A percentile compares a stretch with the other conserved stretches of the same genome.
Evolutionary conservation across 352 stramenopile species (phyloP).

Genomic region (Phytopythium ostracodes): DNA sequence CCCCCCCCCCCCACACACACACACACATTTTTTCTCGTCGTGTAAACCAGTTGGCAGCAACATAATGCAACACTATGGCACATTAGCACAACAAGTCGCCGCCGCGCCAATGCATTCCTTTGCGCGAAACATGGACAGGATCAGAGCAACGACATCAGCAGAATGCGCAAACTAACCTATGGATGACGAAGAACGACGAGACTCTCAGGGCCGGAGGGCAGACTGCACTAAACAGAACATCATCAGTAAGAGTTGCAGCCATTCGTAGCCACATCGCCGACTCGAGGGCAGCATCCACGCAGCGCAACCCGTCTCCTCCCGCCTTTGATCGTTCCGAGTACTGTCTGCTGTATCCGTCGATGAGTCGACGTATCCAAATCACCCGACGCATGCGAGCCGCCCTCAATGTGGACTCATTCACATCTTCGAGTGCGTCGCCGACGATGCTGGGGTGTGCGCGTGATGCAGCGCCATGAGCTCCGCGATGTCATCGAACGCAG

Average conservation of each 20-base stretch:
- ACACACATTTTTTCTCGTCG: too few species aligned
- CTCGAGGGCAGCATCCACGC: too few species aligned
- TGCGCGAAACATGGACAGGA: background rate
- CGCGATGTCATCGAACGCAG: conserved; percentile 61
- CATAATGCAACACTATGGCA: background rate
- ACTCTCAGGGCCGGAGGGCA: too few species aligned
- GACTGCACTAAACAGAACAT: too few species aligned
- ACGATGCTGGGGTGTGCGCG: background rate
- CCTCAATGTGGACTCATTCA: background rate
- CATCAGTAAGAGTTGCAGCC: too few species aligned
- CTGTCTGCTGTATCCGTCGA: background rate
- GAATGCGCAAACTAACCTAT: background rate
- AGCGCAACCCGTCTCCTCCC: too few species aligned
- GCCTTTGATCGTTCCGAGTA: too few species aligned
- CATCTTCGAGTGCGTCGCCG: conserved; percentile 6
- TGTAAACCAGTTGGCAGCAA: background rate
- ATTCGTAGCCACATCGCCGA: too few species aligned
- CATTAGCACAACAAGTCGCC: background rate
- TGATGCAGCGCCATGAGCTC: conserved; percentile 16
- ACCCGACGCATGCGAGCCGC: background rate
- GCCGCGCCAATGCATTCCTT: background rate
- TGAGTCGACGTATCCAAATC: background rate
- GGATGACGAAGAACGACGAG: background rate
- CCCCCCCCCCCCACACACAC: too few species aligned
- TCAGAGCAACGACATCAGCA: background rate